Evolutionary conservation across 805 yeast genomes (phyloP).

Genomic region (Metschnikowia dekortorum): DNA sequence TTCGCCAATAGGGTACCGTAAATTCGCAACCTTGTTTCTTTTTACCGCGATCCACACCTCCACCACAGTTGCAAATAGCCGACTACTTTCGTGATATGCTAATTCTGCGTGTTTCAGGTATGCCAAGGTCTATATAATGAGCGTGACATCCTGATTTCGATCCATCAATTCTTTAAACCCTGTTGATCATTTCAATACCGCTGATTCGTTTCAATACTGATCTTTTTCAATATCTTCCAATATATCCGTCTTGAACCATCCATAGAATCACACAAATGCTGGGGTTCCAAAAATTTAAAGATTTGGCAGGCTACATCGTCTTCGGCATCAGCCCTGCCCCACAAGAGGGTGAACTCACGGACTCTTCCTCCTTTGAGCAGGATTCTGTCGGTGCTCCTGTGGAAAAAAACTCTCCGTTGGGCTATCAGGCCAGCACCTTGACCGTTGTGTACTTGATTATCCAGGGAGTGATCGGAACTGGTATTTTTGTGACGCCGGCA

Average conservation of each 20-base stretch:
- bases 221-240: neutral
- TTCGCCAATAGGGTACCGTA: neutral
- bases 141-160: neutral
- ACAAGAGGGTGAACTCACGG: neutral
- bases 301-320: constrained; percentile 7
- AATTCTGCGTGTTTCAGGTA: neutral
- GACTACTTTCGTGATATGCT: neutral
- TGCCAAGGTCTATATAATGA: neutral
- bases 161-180: neutral
- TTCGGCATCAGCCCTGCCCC: constrained; percentile 12
- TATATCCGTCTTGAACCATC: neutral
- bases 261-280: neutral
- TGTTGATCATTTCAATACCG: neutral
- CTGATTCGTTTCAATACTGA: neutral
- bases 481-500: constrained; percentile 70
- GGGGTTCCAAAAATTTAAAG: constrained; percentile 6
- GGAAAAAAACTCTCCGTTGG: constrained; percentile 35
- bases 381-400: constrained; percentile 37
- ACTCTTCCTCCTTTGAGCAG: constrained; percentile 11
- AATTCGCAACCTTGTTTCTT: neutral
- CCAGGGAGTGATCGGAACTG: constrained; percentile 72
- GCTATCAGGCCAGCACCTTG: constrained; percentile 31
- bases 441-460: constrained; percentile 62
- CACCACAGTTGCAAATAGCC: constrained; percentile 1
- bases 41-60: constrained; percentile 2